Conservation (phyloP, 768 basidiomycete species). For the Lactifluus echinatus region DNA sequence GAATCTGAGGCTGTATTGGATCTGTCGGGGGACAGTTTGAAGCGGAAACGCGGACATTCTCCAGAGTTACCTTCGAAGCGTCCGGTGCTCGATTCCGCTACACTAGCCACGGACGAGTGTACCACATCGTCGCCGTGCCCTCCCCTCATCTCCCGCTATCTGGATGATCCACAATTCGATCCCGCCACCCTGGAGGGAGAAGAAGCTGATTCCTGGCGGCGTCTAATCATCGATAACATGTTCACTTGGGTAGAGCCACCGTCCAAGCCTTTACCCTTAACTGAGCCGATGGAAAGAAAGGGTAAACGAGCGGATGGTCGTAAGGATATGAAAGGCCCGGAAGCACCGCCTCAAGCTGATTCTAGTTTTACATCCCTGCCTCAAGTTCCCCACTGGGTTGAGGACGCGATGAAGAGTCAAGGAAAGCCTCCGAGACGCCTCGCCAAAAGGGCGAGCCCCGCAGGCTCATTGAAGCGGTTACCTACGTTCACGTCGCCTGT, state of each 20-base stretch:
- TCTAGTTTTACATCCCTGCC: not conserved
- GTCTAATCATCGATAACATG: conserved; percentile 46
- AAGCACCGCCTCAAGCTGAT: not conserved
- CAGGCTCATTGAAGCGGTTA: conserved; percentile 7
- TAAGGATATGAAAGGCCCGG: not conserved
- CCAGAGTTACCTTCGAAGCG: conserved; percentile 23
- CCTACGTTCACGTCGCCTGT: not conserved
- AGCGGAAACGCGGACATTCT: conserved; percentile 27
- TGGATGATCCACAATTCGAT: conserved; percentile 23
- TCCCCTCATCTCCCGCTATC: conserved; percentile 23
- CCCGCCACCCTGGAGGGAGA: conserved; percentile 32
- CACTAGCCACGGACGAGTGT: not conserved
- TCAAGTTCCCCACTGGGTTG: conserved; percentile 14
- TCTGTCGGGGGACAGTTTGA: conserved; percentile 18
- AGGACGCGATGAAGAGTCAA: not conserved
- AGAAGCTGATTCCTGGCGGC: conserved; percentile 48
- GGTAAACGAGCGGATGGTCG: not conserved
- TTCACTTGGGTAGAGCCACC: conserved; percentile 31
- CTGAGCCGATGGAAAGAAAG: not conserved
- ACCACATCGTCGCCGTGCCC: not conserved
- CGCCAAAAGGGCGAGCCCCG: conserved; percentile 2
- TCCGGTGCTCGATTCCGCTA: not conserved
- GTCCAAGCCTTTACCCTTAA: not conserved
- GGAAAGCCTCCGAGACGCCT: not conserved
- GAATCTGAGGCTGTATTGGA: not conserved